Conservation (phyloP, 345 rosid genomes). For the Bruguiera sexangula region DNA sequence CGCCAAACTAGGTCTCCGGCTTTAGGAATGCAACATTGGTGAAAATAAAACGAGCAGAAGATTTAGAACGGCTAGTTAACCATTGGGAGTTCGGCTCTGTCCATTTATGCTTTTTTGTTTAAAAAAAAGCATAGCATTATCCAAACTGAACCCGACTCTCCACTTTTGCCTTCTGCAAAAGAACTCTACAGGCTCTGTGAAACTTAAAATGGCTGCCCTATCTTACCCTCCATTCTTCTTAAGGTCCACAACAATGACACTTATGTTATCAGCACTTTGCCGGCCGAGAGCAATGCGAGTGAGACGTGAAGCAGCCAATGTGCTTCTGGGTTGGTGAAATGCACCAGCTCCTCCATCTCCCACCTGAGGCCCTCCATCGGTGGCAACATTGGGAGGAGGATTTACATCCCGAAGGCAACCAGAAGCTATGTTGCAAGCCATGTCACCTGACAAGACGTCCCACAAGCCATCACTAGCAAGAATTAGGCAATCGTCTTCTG, state of each 20-base stretch:
- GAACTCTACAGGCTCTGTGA: slow-evolving; percentile 12
- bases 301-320: slow-evolving; percentile 59
- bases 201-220: background rate
- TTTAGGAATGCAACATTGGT: too few relatives aligned
- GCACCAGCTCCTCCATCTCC: slow-evolving; percentile 28
- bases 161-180: slow-evolving; percentile 3
- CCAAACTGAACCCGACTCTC: slow-evolving; percentile 4
- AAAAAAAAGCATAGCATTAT: background rate
- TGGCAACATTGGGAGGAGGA: slow-evolving; percentile 8
- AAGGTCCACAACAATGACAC: slow-evolving; percentile 70
- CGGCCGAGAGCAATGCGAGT: slow-evolving; percentile 74
- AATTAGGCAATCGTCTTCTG: slow-evolving; percentile 62
- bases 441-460: slow-evolving; percentile 63
- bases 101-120: background rate
- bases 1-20: too few relatives aligned
- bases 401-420: slow-evolving; percentile 47
- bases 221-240: slow-evolving; percentile 25
- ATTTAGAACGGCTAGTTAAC: too few relatives aligned
- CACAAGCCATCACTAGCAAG: slow-evolving; percentile 78
- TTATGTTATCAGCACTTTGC: slow-evolving; percentile 67
- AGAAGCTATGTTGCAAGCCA: slow-evolving; percentile 61
- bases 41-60: too few relatives aligned
- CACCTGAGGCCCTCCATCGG: slow-evolving; percentile 7
- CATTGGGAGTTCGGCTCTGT: too few relatives aligned
- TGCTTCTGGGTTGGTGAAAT: slow-evolving; percentile 48